Base-by-base conservation (phyloP, 2,329 filamentous ascomycete genomes). In the Xylariales sp. region DNA sequence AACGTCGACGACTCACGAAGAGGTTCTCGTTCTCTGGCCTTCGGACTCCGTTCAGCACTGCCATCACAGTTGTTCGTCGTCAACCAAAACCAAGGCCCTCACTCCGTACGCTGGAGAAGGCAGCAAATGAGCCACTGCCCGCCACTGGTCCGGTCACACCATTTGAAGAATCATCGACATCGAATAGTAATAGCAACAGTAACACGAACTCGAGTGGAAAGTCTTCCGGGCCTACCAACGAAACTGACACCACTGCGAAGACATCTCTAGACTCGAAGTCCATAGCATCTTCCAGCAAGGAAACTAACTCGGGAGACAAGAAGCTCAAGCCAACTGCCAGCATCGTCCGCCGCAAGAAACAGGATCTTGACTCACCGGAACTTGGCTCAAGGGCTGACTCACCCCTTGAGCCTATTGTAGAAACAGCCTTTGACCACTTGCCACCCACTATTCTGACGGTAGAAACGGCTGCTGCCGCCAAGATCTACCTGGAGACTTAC, bases 401-500 rank as follows among this genome's bases (percentile, higher is more conserved):
- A 19, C 55, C 48, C 22, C 50, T 62, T n/a, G 49, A 47, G 11
- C 51, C 60, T 2, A 61, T 45, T 15, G 43, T 28, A 8, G 43
- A 45, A 20, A 42, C 43, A 20, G 34, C 31, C 18, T 19, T 45
- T 3, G 43, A 42, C 24, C 43, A 36, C 6, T 25, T 38, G 24
- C 18, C 47, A 1, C 65, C 66, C 1, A 65, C 64, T 1, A 57
- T 73, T 6, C 31, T 60, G 9, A 95, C 89, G 0, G 83, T 88
- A 0, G 91, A 97, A 64, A 80, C 77, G 46, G 78, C 83, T 3
- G 81, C 88, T 0, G 84, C 87, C 0, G 84, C 88, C 31, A 96
- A 95, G 60, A 79, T 94, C 15, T 94, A 81, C 53, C 74, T 97
- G 8, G 93, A 97, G 61, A 88, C 82, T 0, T 79, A 90, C 53